These are phyloP conservation scores for Miamiensis avidus DNA, from an alignment of 169 alveolate genomes.

Conservation along the genomic window DNA sequence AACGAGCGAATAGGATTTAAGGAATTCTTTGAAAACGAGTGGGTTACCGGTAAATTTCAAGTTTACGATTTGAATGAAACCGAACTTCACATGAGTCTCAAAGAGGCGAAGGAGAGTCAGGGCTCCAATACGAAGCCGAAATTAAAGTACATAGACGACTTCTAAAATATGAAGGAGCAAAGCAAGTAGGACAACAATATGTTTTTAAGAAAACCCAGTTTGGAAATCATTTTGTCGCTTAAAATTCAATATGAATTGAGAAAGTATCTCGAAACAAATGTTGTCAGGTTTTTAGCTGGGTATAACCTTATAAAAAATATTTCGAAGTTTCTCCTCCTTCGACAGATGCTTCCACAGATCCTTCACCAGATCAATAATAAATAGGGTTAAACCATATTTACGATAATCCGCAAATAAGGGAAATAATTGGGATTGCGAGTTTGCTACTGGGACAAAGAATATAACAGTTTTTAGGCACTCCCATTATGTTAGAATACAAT, in stretches of 20 bases:
- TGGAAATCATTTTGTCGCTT: background rate
- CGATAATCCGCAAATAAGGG: background rate
- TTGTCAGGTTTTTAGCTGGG: background rate
- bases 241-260: background rate
- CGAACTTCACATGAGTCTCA: background rate
- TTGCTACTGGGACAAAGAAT: background rate
- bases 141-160: background rate
- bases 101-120: background rate
- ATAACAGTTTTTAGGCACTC: background rate
- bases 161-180: background rate
- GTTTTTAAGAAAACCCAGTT: background rate
- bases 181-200: background rate
- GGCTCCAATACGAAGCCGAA: background rate
- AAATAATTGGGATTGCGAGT: no score
- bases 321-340: background rate
- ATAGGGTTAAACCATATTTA: background rate
- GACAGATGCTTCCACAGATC: no score
- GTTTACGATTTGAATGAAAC: background rate
- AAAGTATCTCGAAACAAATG: background rate
- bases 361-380: no score
- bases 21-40: conserved; percentile 39
- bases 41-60: conserved; percentile 6
- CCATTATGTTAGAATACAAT: no score
- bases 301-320: no score
- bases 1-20: conserved; percentile 31